These are phyloP conservation scores for Brassica juncea DNA, from an alignment of 345 rosid species.

Conservation along the genomic window DNA sequence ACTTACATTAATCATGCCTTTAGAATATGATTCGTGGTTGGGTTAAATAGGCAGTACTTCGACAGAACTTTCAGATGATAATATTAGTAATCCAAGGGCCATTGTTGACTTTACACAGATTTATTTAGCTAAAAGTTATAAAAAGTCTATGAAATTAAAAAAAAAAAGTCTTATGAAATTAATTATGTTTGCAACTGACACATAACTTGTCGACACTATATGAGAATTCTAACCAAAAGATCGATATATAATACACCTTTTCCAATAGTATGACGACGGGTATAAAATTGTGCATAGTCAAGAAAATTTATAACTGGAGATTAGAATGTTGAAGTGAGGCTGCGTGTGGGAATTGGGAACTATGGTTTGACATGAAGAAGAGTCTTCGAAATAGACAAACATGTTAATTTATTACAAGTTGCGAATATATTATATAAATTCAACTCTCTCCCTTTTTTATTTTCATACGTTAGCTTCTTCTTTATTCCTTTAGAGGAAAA, in stretches of 20 bases:
- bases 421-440: too few relatives aligned
- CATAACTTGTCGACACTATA: constrained; percentile 7
- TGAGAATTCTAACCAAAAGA: not conserved
- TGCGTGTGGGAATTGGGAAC: constrained; percentile 13
- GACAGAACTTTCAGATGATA: not conserved
- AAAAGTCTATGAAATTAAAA: not conserved
- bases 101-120: constrained; percentile 20
- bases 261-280: not conserved
- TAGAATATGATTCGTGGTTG: not conserved
- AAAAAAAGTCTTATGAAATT: too few relatives aligned
- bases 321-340: not conserved
- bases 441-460: too few relatives aligned
- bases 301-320: constrained; percentile 3
- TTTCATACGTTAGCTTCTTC: too few relatives aligned
- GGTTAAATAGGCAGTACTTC: not conserved
- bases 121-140: not conserved
- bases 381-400: constrained; percentile 7
- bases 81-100: not conserved
- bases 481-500: too few relatives aligned
- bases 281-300: constrained; percentile 15
- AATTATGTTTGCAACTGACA: not conserved
- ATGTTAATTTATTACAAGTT: not conserved
- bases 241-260: not conserved
- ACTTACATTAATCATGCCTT: not conserved
- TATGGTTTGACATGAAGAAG: constrained; percentile 7